Base-by-base conservation (phyloP, 192 early-diverging fungal genomes). In the Backusella luteola region DNA sequence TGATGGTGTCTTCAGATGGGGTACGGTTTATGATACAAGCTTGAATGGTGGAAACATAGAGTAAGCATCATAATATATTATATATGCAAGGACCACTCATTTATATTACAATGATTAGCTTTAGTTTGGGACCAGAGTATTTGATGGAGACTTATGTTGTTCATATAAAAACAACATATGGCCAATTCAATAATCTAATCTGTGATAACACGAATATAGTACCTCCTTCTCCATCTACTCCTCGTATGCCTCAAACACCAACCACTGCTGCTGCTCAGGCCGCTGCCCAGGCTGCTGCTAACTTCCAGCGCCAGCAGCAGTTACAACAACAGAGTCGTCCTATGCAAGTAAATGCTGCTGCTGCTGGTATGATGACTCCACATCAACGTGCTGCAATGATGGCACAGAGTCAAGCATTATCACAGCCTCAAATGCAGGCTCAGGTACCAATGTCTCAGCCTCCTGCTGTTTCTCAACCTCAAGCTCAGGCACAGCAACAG, bases 1-100 rank as follows among this genome's bases (percentile, higher is more conserved):
- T 77, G 87, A 91, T 75, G 90, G 88, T 15, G 80, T 93, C 4
- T 85, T 93, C 85, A 87, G 92, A 53, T 89, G 86, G 86, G 92
- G 92, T 56, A 87, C 84, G 5, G 78, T 86, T 21, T 86, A 84
- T 2, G 91, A 92, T 36, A 90, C 91, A 0, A 87, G 88, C 23
- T 80, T 92, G 56, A 85, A 90, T 52, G 92, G 92, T 69, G 90
- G 88, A 6, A 90, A 87, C 38, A 85, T 86, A 68, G 87, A 84
- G 53, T 56, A 56, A 56, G 53, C 6, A 9, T 56, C 1, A 9
- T 26, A 9, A 19, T 23, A 19, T n/a, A n/a, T 53, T 1, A 19
- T 23, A 53, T n/a, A 19, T 21, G 2, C 21, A 6, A 23, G 53
- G 6, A 21, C 0, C n/a, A 59, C 11, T 59, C 11, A 23, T 23